A percentile compares a stretch with the other conserved stretches of the same genome.
phyloP scores from a whole-genome alignment of 1,139 yeast species.

The Suhomyces anneliseae region DNA sequence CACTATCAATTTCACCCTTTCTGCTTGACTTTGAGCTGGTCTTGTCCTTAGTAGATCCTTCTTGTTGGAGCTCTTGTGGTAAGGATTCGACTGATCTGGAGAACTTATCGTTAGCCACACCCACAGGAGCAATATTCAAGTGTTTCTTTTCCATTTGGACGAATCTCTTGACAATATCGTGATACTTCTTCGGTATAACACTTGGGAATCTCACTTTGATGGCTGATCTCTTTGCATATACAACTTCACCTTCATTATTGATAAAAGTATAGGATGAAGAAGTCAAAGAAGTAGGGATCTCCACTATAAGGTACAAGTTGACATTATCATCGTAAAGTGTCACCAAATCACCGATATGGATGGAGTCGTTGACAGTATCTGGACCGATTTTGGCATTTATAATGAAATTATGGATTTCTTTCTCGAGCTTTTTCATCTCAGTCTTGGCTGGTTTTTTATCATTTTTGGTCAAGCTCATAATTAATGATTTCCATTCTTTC shows the following conservation, averaged over 20 bases:
- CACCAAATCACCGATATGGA: slow-evolving; percentile 43
- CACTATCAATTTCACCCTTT: neutral
- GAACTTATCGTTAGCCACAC: slow-evolving; percentile 36
- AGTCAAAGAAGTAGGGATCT: slow-evolving; percentile 29
- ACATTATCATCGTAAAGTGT: slow-evolving; percentile 31
- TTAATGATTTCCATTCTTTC: slow-evolving; percentile 20
- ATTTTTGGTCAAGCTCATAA: neutral
- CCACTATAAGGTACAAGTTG: slow-evolving; percentile 34
- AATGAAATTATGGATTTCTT: slow-evolving; percentile 16
- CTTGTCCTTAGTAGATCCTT: neutral
- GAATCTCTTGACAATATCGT: slow-evolving; percentile 22
- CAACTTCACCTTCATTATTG: slow-evolving; percentile 55
- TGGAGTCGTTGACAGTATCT: slow-evolving; percentile 21
- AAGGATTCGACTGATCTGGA: slow-evolving; percentile 25
- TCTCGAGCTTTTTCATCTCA: slow-evolving; percentile 1
- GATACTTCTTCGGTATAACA: slow-evolving; percentile 39
- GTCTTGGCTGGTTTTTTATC: neutral
- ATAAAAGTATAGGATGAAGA: slow-evolving; percentile 49
- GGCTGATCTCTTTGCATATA: slow-evolving; percentile 45
- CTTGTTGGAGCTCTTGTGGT: slow-evolving; percentile 22
- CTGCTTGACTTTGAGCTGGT: neutral
- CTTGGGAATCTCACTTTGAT: slow-evolving; percentile 57
- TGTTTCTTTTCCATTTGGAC: slow-evolving; percentile 35
- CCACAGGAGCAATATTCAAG: slow-evolving; percentile 40
- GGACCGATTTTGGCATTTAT: slow-evolving; percentile 29